Conservation (phyloP, 2,329 filamentous ascomycete species). For the Pestalotiopsis sp. region DNA sequence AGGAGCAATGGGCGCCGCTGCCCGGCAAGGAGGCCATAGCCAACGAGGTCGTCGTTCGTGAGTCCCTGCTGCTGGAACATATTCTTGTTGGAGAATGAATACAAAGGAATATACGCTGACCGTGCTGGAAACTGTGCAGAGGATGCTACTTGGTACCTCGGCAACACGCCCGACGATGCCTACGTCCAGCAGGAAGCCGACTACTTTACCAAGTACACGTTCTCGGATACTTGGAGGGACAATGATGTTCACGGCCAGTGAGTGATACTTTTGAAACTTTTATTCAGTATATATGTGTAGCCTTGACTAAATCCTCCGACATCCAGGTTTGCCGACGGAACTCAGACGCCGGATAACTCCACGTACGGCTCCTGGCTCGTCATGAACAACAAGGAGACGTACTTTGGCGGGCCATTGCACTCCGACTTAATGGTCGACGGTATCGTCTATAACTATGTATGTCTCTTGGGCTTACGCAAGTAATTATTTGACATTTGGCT, state of each 20-base stretch:
- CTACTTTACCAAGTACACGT: constrained; percentile 70
- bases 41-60: constrained; percentile 49
- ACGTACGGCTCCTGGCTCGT: constrained; percentile 65
- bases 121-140: constrained; percentile 26
- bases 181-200: constrained; percentile 59
- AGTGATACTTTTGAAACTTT: constrained; percentile 1
- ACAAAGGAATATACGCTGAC: neutral
- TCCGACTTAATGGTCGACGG: constrained; percentile 66
- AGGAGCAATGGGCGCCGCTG: constrained; percentile 53
- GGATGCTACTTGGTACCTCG: constrained; percentile 65
- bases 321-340: constrained; percentile 48
- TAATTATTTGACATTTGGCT: neutral
- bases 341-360: constrained; percentile 47
- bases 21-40: constrained; percentile 41
- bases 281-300: constrained; percentile 5
- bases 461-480: neutral
- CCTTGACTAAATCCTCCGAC: constrained; percentile 20
- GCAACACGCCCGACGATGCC: constrained; percentile 52
- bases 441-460: constrained; percentile 64
- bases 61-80: neutral
- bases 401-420: constrained; percentile 62
- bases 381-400: constrained; percentile 65
- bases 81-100: too few species aligned
- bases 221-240: constrained; percentile 59
- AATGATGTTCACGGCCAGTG: constrained; percentile 57